These are phyloP conservation scores for Erythrophleum fordii DNA, from an alignment of 306 rosid genomes.

Conservation along the genomic window DNA sequence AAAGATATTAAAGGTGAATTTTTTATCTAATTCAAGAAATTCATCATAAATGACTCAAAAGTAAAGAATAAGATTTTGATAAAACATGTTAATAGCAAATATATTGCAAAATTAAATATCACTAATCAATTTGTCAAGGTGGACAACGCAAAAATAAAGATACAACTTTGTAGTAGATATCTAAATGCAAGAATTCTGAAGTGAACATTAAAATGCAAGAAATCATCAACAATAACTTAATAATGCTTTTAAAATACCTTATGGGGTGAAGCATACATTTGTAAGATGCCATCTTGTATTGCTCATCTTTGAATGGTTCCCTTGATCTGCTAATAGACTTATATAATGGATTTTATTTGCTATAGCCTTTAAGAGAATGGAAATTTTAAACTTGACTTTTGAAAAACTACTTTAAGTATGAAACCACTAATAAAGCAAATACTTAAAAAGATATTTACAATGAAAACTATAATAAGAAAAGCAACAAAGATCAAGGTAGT, in stretches of 20 bases:
- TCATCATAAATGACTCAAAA: too few relatives aligned
- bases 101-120: too few relatives aligned
- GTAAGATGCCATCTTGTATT: slow-evolving; percentile 35
- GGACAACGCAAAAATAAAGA: too few relatives aligned
- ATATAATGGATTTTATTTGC: slow-evolving; percentile 37
- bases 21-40: too few relatives aligned
- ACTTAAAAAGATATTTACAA: neutral
- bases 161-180: neutral
- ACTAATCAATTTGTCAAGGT: too few relatives aligned
- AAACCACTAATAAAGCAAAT: neutral
- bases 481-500: too few relatives aligned
- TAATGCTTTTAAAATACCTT: slow-evolving; percentile 28
- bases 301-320: slow-evolving; percentile 41
- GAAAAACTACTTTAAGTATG: neutral
- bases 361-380: slow-evolving; percentile 29
- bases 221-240: too few relatives aligned
- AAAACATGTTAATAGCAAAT: too few relatives aligned
- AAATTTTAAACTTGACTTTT: neutral
- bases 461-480: neutral
- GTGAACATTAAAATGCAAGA: neutral
- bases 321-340: neutral
- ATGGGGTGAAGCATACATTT: slow-evolving; percentile 31
- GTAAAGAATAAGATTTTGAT: too few relatives aligned
- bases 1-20: neutral
- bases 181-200: too few relatives aligned